Evolutionary conservation across 2,329 filamentous ascomycete species (phyloP), one percentile per base, ranked within the genome.

Genomic region (Sporothrix schenckii): DNA sequence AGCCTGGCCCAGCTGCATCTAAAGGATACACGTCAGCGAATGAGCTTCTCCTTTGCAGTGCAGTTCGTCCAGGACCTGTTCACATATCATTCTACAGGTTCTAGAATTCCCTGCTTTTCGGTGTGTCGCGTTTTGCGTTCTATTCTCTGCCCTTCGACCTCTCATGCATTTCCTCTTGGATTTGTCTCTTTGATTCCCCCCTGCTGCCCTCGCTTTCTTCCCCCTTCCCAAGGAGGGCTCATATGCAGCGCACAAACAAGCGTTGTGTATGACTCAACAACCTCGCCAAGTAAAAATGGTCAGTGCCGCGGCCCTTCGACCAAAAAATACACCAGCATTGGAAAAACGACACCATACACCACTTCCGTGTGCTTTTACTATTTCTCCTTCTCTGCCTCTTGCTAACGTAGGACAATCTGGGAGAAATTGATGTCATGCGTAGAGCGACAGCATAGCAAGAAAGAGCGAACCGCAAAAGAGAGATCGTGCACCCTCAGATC

Each of bases 401-500:
- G 63, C 47, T 66, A 47, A 24, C 63, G 49, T 53, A 66, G 63
- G 24, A 49, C 19, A 53, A 66, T 53, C 49, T 44, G 58, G 58
- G 58, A 47, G 47, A 63, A 47, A 47, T 27, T 34, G 34, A 34
- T 34, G 34, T 47, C 58, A 27, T 24, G 14, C 13, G 7, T 47
- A 21, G 27, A 30, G 39, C 19, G 14, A 34, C 16, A 24, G 21
- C 47, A 63, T 14, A 39, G 47, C 47, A 53, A 50, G n/a, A 24
- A 53, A 67, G n/a, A 30, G 27, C 34, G 50, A 41, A 53, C 27
- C 9, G 41, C 60, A 34, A 41, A n/a, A 65, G 47, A 53, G 47
- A 53, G 21, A 53, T n/a, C 65, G 65, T 50, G 34, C 65, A 56
- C 47, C 63, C 24, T 39, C 49, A 41, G 19, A 4, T 66, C 47